Percentiles rank a stretch among this genome's conserved stretches.
Conservation (phyloP, 2,329 filamentous ascomycete species). For the Knufia fluminis region DNA sequence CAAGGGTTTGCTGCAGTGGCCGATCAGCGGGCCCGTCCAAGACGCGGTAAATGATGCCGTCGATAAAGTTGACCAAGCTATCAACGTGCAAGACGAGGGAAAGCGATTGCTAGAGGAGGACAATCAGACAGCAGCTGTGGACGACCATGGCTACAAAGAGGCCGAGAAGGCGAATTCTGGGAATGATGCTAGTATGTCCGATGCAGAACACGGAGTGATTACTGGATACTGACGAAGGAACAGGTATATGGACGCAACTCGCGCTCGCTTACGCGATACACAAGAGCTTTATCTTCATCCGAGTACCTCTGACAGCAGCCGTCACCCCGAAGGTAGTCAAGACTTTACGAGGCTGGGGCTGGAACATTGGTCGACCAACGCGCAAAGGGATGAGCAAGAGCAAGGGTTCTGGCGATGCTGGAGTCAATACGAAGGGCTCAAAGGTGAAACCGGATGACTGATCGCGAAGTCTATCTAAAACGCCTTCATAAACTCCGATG, state of each 20-base stretch:
- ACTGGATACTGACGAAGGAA: constrained; percentile 14
- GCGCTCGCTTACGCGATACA: constrained; percentile 93
- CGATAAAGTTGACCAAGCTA: constrained; percentile 19
- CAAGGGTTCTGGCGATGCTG: constrained; percentile 23
- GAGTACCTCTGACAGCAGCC: constrained; percentile 85
- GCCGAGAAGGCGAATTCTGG: constrained; percentile 52
- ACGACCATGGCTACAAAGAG: constrained; percentile 47
- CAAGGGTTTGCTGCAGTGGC: constrained; percentile 27
- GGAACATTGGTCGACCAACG: constrained; percentile 66
- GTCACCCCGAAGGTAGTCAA: constrained; percentile 93
- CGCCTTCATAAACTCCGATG: too few species aligned
- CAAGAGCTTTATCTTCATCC: constrained; percentile 93
- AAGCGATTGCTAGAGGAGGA: constrained; percentile 15
- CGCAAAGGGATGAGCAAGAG: constrained; percentile 22
- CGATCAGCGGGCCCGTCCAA: constrained; percentile 13
- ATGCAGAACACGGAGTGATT: background rate
- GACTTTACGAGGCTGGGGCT: constrained; percentile 76
- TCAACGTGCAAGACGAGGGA: constrained; percentile 21
- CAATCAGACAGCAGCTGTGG: constrained; percentile 22
- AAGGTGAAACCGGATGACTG: constrained; percentile 14
- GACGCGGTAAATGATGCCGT: constrained; percentile 10
- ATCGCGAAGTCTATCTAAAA: background rate
- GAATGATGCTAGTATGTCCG: constrained; percentile 62
- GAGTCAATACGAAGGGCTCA: constrained; percentile 21
- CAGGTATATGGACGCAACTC: constrained; percentile 71